phyloP scores from a whole-genome alignment of 495 filamentous ascomycete genomes.

The Aspergillus incahuasiensis region DNA sequence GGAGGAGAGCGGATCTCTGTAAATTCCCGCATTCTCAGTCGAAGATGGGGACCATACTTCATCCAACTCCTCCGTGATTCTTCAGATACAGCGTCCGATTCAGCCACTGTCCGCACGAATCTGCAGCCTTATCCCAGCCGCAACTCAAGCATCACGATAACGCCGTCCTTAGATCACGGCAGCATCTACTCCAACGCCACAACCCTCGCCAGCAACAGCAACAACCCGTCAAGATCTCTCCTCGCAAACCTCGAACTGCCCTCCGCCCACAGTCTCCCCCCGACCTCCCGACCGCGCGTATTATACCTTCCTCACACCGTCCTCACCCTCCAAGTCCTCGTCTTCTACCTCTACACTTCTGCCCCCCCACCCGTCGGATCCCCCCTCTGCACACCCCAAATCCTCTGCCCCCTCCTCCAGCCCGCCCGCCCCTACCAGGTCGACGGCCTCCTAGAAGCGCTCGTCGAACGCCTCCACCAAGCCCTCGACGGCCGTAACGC shows the following conservation, averaged over 20 bases:
- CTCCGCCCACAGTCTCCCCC: constrained; percentile 53
- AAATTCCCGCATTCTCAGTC: constrained; percentile 80
- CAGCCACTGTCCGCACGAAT: constrained; percentile 49
- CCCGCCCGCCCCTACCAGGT: constrained; percentile 89
- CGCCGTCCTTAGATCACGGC: constrained; percentile 58
- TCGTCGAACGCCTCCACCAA: constrained; percentile 85
- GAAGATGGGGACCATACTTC: constrained; percentile 93
- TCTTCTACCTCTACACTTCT: constrained; percentile 91
- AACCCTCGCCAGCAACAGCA: constrained; percentile 48
- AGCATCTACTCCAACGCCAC: constrained; percentile 58
- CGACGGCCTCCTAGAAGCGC: constrained; percentile 85
- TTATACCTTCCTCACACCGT: constrained; percentile 91
- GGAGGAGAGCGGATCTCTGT: constrained; percentile 88
- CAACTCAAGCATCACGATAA: constrained; percentile 82
- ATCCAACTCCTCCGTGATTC: constrained; percentile 82
- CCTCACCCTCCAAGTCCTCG: constrained; percentile 78
- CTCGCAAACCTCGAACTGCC: constrained; percentile 42
- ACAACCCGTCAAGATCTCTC: constrained; percentile 42
- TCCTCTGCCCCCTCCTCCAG: constrained; percentile 91
- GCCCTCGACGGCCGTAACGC: constrained; percentile 90
- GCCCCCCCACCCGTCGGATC: constrained; percentile 70
- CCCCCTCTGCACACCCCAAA: constrained; percentile 86
- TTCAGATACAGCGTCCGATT: constrained; percentile 43
- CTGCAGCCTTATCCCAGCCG: constrained; percentile 46
- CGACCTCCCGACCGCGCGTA: constrained; percentile 71